Evolutionary conservation across 225 moss, liverwort and hornwort genomes (phyloP).

Genomic region (Climacium dendroides): DNA sequence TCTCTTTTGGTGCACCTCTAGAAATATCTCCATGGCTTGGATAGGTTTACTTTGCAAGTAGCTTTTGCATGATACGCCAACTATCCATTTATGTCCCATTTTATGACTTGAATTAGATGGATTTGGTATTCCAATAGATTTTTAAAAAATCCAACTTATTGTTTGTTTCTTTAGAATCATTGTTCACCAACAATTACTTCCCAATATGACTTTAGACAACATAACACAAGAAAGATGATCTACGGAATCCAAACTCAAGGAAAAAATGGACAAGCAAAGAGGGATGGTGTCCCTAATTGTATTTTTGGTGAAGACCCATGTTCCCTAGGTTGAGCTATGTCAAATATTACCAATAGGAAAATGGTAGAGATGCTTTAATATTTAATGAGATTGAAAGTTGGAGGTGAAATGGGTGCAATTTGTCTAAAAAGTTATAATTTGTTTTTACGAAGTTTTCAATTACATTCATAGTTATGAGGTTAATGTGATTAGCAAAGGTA

Average conservation of each 20-base stretch:
- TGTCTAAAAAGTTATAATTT: not conserved
- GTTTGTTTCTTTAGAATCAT: accelerated
- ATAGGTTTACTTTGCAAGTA: not conserved
- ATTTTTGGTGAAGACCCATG: accelerated
- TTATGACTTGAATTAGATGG: accelerated
- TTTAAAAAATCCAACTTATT: not conserved
- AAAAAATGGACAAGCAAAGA: accelerated
- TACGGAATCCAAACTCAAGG: accelerated
- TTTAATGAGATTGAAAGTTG: not conserved
- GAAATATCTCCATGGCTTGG: no score
- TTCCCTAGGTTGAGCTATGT: not conserved
- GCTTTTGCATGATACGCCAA: not conserved
- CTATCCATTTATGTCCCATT: not conserved
- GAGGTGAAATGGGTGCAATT: not conserved
- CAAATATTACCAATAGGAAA: no score
- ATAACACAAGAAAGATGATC: not conserved
- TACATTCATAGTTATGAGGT: not conserved
- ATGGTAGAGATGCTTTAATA: not conserved
- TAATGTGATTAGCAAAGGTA: not conserved
- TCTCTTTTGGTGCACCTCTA: not conserved
- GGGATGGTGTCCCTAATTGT: not conserved
- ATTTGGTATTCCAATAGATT: not conserved
- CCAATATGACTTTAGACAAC: accelerated
- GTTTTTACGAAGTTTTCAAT: not conserved
- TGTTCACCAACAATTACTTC: accelerated